Evolutionary conservation across 2,329 filamentous ascomycete genomes (phyloP), one percentile per base, ranked within the genome.

Genomic region (Penicillium sp.): DNA sequence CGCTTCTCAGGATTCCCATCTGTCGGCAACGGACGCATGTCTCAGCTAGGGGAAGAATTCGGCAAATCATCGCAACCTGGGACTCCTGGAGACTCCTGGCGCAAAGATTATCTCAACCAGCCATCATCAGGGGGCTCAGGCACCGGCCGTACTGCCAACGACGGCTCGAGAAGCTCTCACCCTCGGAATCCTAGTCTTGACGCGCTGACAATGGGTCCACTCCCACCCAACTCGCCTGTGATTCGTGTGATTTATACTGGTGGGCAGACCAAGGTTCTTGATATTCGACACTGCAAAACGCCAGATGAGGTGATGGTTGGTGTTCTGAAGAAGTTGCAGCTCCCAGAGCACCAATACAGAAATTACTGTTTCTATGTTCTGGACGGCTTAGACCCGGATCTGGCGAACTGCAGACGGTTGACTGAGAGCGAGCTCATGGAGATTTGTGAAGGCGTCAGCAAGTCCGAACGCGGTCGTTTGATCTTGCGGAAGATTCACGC

Each of bases 311-410:
- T 97, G 50, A 93, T 97, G 80, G 83, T 92, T 44, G 89, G 90
- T 57, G 96, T 94, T 0, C 77, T 97, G 43, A 86, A 89, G 63
- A 97, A 97, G 73, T 90, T 96, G 60, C 86, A 87, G 40, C 82
- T 96, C 27, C 89, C 92, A 22, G 92, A 96, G 69, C 90, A 93
- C 59, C 92, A 97, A 67, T 89, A 94, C 71, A 86, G 92, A 67
- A 96, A 95, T 69, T 97, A 96, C 76, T 97, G 92, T 78, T 97
- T 99, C 77, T 97, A 94, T 80, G 88, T 96, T 1, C 81, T 97
- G 55, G 88, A 90, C 62, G 93, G 92, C 49, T 79, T 91, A 37
- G 91, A 97, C 46, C 87, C 92, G 1, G 88, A 94, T 63, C 88
- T 91, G 27, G 84, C 82, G 48, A 86, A 92, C 68, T 95, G 90